These are phyloP conservation scores for Eudorina sp. DNA, from an alignment of 139 green algal genomes.

Conservation along the genomic window DNA sequence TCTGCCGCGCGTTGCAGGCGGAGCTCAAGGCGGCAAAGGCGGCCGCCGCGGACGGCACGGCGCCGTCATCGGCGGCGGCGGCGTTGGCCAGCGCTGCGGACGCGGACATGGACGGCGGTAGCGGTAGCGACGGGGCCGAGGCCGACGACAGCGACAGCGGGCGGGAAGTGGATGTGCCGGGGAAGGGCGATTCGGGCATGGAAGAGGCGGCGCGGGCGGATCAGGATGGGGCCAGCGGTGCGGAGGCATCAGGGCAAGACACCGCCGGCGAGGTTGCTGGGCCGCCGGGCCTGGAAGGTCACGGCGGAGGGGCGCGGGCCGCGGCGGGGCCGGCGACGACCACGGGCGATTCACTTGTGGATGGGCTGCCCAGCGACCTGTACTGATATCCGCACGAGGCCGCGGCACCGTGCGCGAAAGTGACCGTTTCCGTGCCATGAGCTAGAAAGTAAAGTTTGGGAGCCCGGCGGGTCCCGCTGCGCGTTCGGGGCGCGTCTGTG, in stretches of 20 bases:
- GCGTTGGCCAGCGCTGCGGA: too few relatives aligned
- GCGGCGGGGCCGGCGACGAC: not conserved
- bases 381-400: too few relatives aligned
- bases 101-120: too few relatives aligned
- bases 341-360: not conserved
- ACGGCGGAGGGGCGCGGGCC: not conserved
- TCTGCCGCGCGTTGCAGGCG: slow-evolving; percentile 52
- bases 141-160: not conserved
- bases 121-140: not conserved
- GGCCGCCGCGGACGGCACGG: not conserved
- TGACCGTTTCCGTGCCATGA: too few relatives aligned
- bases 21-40: slow-evolving; percentile 39
- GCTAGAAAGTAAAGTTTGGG: too few relatives aligned
- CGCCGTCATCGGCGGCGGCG: not conserved
- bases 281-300: not conserved
- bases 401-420: too few relatives aligned
- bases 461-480: too few relatives aligned
- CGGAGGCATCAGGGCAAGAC: not conserved
- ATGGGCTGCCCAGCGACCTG: slow-evolving; percentile 4
- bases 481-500: too few relatives aligned
- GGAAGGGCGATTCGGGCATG: not conserved
- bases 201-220: not conserved
- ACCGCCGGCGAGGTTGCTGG: not conserved
- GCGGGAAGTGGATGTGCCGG: not conserved
- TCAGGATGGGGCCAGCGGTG: too few relatives aligned